Percentiles rank a stretch among this genome's conserved stretches.
These are phyloP conservation scores for Casuarina equisetifolia DNA, from an alignment of 306 rosid genomes.

Conservation along the genomic window DNA sequence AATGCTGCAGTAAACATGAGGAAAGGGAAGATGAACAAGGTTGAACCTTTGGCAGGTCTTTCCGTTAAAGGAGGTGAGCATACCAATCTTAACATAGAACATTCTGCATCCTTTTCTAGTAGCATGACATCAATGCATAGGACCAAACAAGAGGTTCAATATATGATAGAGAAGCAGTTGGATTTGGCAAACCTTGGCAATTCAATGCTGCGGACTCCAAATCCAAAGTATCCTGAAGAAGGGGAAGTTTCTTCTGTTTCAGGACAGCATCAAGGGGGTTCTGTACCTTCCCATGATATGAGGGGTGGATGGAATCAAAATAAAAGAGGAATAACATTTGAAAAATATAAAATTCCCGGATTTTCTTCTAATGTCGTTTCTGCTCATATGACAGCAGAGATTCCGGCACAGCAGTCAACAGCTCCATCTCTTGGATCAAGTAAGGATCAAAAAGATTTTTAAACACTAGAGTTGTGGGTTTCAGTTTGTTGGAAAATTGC, in stretches of 20 bases:
- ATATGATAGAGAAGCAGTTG: conserved; percentile 44
- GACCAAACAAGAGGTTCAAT: conserved; percentile 59
- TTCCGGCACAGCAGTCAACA: conserved; percentile 38
- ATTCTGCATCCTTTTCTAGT: conserved; percentile 44
- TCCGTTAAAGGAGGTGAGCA: conserved; percentile 63
- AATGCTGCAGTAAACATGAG: conserved; percentile 61
- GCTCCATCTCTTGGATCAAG: conserved; percentile 42
- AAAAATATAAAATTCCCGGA: conserved; percentile 47
- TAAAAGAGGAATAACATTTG: conserved; percentile 39
- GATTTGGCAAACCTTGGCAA: conserved; percentile 50
- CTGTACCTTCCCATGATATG: conserved; percentile 33
- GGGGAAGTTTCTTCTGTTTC: conserved; percentile 52
- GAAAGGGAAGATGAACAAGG: conserved; percentile 80
- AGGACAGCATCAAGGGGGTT: conserved; percentile 48
- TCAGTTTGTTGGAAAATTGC: conserved; percentile 9
- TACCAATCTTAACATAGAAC: conserved; percentile 48
- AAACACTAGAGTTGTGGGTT: conserved; percentile 7
- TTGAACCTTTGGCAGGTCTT: conserved; percentile 61
- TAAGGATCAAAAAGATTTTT: conserved; percentile 27
- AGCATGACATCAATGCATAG: conserved; percentile 50
- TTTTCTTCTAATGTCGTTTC: conserved; percentile 43
- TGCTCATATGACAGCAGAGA: conserved; percentile 37
- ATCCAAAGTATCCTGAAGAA: conserved; percentile 53
- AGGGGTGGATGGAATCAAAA: conserved; percentile 45
- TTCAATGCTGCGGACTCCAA: conserved; percentile 39